A percentile compares a stretch with the other conserved stretches of the same genome.
Conservation (phyloP, 2,329 filamentous ascomycete species). For the Scytalidium sp. region DNA sequence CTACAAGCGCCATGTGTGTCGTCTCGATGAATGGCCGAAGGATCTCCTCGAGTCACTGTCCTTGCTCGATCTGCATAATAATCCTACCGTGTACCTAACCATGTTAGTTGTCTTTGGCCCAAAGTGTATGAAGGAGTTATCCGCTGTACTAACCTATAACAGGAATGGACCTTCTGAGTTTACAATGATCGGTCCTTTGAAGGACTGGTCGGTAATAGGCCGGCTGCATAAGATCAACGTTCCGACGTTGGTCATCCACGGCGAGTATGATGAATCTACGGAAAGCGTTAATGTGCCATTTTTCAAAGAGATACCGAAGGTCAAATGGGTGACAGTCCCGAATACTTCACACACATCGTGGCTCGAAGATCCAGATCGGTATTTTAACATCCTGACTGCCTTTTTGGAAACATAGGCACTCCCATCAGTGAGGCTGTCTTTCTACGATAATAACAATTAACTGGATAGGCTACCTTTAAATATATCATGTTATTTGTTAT, state of each 20-base stretch:
- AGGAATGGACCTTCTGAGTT: slow-evolving; percentile 37
- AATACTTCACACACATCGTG: slow-evolving; percentile 27
- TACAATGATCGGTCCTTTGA: slow-evolving; percentile 34
- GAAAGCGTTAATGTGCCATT: slow-evolving; percentile 32
- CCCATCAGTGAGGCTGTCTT: too few relatives aligned
- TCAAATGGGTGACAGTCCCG: slow-evolving; percentile 35
- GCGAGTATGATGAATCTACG: slow-evolving; percentile 32
- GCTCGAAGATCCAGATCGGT: slow-evolving; percentile 33
- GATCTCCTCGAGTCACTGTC: slow-evolving; percentile 10
- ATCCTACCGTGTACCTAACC: slow-evolving; percentile 1
- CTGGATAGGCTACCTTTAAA: too few relatives aligned
- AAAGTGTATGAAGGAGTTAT: slow-evolving; percentile 19
- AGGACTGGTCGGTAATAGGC: slow-evolving; percentile 33
- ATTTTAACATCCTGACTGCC: background rate
- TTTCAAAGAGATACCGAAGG: slow-evolving; percentile 33
- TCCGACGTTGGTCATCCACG: slow-evolving; percentile 39
- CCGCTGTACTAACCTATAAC: background rate
- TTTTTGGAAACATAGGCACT: background rate
- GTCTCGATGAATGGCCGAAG: slow-evolving; percentile 11
- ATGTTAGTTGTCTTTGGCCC: background rate
- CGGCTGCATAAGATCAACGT: slow-evolving; percentile 34
- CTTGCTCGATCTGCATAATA: background rate
- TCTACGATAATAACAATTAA: too few relatives aligned
- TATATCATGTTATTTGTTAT: too few relatives aligned
- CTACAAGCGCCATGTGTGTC: slow-evolving; percentile 15